A percentile compares a stretch with the other conserved stretches of the same genome.
phyloP scores from a whole-genome alignment of 2,329 filamentous ascomycete genomes.

The Geosmithia flava region DNA sequence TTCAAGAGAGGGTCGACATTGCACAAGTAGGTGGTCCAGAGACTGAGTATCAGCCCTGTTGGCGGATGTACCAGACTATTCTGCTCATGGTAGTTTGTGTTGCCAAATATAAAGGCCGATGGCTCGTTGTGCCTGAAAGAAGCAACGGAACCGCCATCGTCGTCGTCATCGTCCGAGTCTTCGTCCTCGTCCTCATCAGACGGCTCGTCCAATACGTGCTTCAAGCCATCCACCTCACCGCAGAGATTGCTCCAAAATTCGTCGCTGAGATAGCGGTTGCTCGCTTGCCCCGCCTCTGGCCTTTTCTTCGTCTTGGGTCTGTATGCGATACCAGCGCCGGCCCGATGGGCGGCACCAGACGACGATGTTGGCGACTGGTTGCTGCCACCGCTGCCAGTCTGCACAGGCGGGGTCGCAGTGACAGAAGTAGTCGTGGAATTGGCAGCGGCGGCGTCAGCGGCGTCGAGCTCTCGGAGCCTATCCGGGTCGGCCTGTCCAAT shows the following conservation, averaged over 20 bases:
- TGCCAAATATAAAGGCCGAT: slow-evolving; percentile 15
- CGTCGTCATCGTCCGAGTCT: slow-evolving; percentile 14
- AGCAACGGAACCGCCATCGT: slow-evolving; percentile 15
- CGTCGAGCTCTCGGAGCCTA: slow-evolving; percentile 10
- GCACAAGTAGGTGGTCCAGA: slow-evolving; percentile 21
- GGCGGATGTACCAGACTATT: slow-evolving; percentile 18
- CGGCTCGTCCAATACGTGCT: slow-evolving; percentile 27
- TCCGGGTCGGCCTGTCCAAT: slow-evolving; percentile 27
- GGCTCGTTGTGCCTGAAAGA: slow-evolving; percentile 5
- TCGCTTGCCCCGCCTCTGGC: slow-evolving; percentile 5
- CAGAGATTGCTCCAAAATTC: slow-evolving; percentile 32
- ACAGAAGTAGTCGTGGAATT: not conserved
- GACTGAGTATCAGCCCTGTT: slow-evolving; percentile 20
- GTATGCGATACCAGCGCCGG: not conserved
- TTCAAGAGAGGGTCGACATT: slow-evolving; percentile 32
- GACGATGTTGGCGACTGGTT: not conserved
- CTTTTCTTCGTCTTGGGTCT: not conserved
- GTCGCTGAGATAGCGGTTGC: slow-evolving; percentile 24
- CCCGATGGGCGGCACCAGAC: not conserved
- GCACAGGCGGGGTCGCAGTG: not conserved
- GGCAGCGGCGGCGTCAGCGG: not conserved
- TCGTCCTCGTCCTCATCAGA: slow-evolving; percentile 24
- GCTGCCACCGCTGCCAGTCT: not conserved
- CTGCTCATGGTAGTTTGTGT: slow-evolving; percentile 9
- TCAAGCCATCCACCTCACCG: slow-evolving; percentile 30